Evolutionary conservation across 176 grass and related monocot genomes (phyloP), one percentile per base, ranked within the genome.

Genomic region (Eremochloa ophiuroides): DNA sequence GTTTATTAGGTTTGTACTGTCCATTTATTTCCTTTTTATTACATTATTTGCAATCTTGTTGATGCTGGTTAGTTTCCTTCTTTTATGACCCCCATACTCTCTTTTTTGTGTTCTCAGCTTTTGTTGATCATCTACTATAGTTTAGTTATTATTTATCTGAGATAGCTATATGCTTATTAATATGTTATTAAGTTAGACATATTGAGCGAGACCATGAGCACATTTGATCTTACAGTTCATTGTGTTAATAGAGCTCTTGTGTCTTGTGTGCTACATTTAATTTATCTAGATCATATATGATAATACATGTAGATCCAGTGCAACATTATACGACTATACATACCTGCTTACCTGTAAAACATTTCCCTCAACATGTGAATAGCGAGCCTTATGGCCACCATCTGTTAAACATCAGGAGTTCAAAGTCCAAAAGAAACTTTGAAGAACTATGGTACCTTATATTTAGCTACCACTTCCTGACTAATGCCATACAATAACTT

Each of bases 401-500:
- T 53, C 12, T 75, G 3, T 20, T 83, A 10, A 74, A 75, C 22
- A 42, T 53, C 35, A 29, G 18, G 44, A 77, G 10, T 47, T 8
- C 69, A 59, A 30, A 83, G 25, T 53, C 25, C 41, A 74, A 58
- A 59, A 41, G 22, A 14, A 13, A 43, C 1, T 34, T 43, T 86
- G 25, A 46, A 46, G 69, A 82, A 16, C 18, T 59, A 60, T 44
- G 37, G 20, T n/a, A 60, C 35, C 4, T 22, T 63, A 14, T 66
- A 14, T 66, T 33, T 47, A 67, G n/a, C 0, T 83, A 23, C 29
- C 39, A 70, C 27, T 55, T 16, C 71, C 77, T 77, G 33, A 25
- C 25, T 60, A 38, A 81, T 68, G 63, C 68, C 65, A 41, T 73
- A 73, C 65, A 69, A 40, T 75, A 76, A 53, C 25, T 33, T 60